Conservation (phyloP, 495 filamentous ascomycete species). For the Xylaria cubensis region DNA sequence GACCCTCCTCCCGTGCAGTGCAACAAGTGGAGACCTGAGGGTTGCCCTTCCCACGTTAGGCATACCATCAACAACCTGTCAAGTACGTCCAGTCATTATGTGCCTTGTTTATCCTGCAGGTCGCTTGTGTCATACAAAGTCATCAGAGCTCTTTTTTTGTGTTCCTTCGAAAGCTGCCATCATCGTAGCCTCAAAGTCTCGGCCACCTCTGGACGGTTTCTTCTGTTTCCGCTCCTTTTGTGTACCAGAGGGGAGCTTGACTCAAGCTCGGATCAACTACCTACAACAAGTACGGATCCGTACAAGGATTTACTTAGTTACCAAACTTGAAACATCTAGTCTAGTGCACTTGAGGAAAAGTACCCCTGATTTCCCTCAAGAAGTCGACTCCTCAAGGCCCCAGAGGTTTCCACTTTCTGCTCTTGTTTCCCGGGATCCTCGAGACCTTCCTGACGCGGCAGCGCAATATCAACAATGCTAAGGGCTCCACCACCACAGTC, state of each 20-base stretch:
- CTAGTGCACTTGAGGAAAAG: neutral
- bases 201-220: neutral
- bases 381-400: slow-evolving; percentile 10
- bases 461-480: slow-evolving; percentile 56
- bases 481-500: slow-evolving; percentile 32
- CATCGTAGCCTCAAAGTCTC: neutral
- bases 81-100: neutral
- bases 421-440: slow-evolving; percentile 16
- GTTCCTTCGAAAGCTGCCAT: neutral
- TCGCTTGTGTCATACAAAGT: slow-evolving; percentile 4
- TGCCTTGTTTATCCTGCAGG: slow-evolving; percentile 8
- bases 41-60: slow-evolving; percentile 12
- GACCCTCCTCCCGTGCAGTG: slow-evolving; percentile 12
- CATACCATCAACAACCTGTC: slow-evolving; percentile 5
- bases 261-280: slow-evolving; percentile 20
- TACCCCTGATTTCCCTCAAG: slow-evolving; percentile 16
- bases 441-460: slow-evolving; percentile 36
- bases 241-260: neutral
- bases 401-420: slow-evolving; percentile 13
- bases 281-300: too few relatives aligned
- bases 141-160: neutral
- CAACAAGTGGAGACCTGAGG: slow-evolving; percentile 2
- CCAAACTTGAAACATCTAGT: slow-evolving; percentile 16
- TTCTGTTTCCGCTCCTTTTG: neutral
- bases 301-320: slow-evolving; percentile 19